Evolutionary conservation across 2,329 filamentous ascomycete species (phyloP).

Genomic region (Sarocladium brachiariae): DNA sequence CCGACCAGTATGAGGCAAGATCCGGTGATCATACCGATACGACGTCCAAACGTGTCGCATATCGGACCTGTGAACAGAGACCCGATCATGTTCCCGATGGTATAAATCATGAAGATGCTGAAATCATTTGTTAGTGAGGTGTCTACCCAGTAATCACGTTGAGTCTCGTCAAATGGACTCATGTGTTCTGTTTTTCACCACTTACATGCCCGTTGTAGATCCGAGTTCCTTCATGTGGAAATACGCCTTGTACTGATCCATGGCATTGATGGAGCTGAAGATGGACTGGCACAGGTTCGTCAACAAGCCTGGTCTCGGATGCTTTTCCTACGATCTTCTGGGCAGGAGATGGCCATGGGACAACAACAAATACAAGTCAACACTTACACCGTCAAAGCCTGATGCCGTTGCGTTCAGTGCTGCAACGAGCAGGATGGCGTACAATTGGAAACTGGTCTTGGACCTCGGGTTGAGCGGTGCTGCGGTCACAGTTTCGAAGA

Average conservation of each 20-base stretch:
- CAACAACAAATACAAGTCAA: not conserved
- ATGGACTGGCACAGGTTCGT: too few species aligned
- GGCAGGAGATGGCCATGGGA: too few species aligned
- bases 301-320: too few species aligned
- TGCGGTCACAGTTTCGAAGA: conserved; percentile 21
- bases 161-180: too few species aligned
- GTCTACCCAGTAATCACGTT: too few species aligned
- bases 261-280: conserved; percentile 25
- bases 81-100: conserved; percentile 34
- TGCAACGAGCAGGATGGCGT: conserved; percentile 28
- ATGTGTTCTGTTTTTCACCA: too few species aligned
- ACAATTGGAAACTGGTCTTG: conserved; percentile 28
- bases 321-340: too few species aligned
- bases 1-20: conserved; percentile 34
- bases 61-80: conserved; percentile 32
- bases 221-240: conserved; percentile 22
- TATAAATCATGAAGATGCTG: conserved; percentile 36
- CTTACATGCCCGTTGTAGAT: conserved; percentile 23
- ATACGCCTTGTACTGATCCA: conserved; percentile 22
- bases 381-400: conserved; percentile 30
- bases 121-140: too few species aligned
- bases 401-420: conserved; percentile 31
- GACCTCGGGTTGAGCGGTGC: conserved; percentile 26
- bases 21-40: conserved; percentile 34
- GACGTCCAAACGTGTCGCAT: conserved; percentile 33